Base-by-base conservation (phyloP, 768 basidiomycete genomes). In the Pleurotus tuber-regium region DNA sequence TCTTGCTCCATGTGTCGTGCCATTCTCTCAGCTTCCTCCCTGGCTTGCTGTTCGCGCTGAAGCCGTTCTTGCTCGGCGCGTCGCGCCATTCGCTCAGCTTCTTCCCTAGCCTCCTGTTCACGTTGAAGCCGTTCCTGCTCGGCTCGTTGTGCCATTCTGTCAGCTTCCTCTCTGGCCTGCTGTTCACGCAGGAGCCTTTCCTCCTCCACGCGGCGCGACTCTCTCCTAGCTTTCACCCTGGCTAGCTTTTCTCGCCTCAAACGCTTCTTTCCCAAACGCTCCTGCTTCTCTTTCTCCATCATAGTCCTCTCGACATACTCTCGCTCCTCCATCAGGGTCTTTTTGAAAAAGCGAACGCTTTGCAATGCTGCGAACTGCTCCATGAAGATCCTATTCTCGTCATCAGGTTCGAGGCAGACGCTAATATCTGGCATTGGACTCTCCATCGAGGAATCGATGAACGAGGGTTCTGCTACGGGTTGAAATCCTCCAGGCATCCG, bases 321-420 rank as follows among this genome's bases (percentile, higher is more conserved):
- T n/a, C 52, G 52, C 0, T 25, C 9, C 16, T 36, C 46, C 19
- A 46, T 30, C 10, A 54, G 52, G 10, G 30, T 26, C 16, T 46
- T 54, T 21, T 23, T 42, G 11, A 26, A n/a, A 8, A 16, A 14
- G 12, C 33, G 31, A 29, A 16, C 16, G 12, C 33, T 23, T 23
- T 23, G 46, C 31, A 53, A 23, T n/a, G 52, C 33, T 12, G 29
- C 36, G 35, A 54, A 39, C 12, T 49, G 42, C 16, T 18, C 11
- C n/a, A 33, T 19, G 26, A 54, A 42, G 16, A 54, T 49, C 4
- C 19, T 26, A 35, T 54, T 46, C 4, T 48, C 36, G 30, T 46
- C 46, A n/a, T 38, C 46, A n/a, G n/a, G 43, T 44, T 25, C 43
- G 16, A 25, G 12, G 21, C 40, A 25, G 21, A 23, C 12, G 2